These are phyloP conservation scores for Colletotrichum cereale DNA, from an alignment of 2,329 filamentous ascomycete species.

Conservation along the genomic window DNA sequence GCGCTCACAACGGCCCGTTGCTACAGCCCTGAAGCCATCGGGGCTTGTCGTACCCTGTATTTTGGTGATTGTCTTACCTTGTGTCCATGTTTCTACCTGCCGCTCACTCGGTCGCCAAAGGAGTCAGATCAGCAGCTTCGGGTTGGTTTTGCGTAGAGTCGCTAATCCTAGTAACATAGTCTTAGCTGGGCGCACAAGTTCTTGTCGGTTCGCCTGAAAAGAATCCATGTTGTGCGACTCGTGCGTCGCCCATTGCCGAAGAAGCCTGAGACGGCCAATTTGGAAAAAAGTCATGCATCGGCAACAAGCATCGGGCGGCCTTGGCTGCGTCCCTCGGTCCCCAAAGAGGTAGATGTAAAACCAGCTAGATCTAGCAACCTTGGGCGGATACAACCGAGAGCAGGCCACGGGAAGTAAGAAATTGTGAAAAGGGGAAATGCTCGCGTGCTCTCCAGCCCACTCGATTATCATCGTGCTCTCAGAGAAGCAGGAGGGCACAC, in stretches of 20 bases:
- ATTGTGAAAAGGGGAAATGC: constrained; percentile 11
- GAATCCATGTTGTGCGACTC: constrained; percentile 17
- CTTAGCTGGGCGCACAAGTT: constrained; percentile 24
- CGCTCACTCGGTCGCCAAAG: constrained; percentile 4
- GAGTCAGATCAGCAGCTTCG: constrained; percentile 24
- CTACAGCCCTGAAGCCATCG: not conserved
- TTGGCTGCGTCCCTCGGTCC: constrained; percentile 29
- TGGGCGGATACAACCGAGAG: not conserved
- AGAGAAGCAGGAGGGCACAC: constrained; percentile 32
- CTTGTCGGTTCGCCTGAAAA: not conserved
- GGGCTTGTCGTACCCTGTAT: not conserved
- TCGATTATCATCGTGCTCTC: constrained; percentile 32
- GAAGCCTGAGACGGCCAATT: not conserved
- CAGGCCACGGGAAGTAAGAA: not conserved
- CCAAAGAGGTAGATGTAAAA: not conserved
- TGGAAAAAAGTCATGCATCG: not conserved
- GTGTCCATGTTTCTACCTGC: too few relatives aligned
- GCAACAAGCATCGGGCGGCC: not conserved
- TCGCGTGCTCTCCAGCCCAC: constrained; percentile 33
- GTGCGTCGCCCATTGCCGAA: not conserved
- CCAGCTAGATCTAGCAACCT: not conserved
- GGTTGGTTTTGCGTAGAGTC: constrained; percentile 26
- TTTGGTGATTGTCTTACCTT: not conserved
- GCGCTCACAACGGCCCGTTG: not conserved
- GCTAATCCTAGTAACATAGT: constrained; percentile 20